A percentile compares a stretch with the other conserved stretches of the same genome.
Evolutionary conservation across 768 basidiomycete species (phyloP).

Genomic region (Boletus bicolor): DNA sequence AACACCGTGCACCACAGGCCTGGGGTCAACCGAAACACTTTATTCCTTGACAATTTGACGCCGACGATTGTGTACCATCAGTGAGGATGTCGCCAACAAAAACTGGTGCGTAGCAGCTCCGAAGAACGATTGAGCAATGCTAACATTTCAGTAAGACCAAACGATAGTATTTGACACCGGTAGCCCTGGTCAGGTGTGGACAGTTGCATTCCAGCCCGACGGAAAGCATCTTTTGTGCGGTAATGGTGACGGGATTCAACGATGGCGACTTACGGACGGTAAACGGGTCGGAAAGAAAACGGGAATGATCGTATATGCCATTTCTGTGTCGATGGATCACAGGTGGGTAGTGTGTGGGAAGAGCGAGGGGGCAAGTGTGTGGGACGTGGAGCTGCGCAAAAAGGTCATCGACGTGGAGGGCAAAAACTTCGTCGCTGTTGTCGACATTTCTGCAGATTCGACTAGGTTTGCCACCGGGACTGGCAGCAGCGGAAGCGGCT

Average conservation of each 20-base stretch:
- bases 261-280: neutral
- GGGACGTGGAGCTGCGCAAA: neutral
- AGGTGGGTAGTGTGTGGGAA: neutral
- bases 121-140: neutral
- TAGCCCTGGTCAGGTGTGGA: rapidly evolving
- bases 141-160: neutral
- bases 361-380: neutral
- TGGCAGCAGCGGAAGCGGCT: rapidly evolving
- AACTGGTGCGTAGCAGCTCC: neutral
- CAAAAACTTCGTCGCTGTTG: neutral
- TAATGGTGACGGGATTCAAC: neutral
- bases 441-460: neutral
- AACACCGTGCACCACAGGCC: neutral
- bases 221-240: neutral
- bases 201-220: neutral
- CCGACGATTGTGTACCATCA: too few relatives aligned
- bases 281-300: neutral
- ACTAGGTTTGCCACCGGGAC: neutral
- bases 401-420: neutral
- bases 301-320: neutral
- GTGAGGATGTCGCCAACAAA: neutral
- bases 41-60: too few relatives aligned
- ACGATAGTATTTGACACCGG: neutral
- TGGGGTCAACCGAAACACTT: neutral
- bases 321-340: neutral